Evolutionary conservation across 208 protist species (phyloP).

Genomic region (Phytomonas serpens): DNA sequence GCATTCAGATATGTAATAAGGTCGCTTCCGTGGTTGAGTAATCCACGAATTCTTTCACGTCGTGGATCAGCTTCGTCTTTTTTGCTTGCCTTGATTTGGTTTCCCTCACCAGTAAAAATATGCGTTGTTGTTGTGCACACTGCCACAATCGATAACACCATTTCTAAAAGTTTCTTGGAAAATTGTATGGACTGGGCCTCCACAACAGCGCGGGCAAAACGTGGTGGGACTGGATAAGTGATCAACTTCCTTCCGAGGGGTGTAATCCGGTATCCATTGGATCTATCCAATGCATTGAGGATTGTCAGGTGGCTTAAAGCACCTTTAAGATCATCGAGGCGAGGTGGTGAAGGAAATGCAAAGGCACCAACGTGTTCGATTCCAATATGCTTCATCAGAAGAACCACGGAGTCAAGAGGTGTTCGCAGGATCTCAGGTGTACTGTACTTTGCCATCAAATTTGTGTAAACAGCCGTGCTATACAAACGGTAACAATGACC

Average conservation of each 20-base stretch:
- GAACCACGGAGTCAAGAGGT: slow-evolving; percentile 86
- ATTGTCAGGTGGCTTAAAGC: slow-evolving; percentile 64
- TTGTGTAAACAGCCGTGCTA: slow-evolving; percentile 94
- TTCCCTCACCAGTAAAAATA: slow-evolving; percentile 81
- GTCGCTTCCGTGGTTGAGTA: slow-evolving; percentile 82
- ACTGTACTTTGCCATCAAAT: slow-evolving; percentile 93
- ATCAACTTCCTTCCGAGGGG: slow-evolving; percentile 53
- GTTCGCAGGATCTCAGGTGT: slow-evolving; percentile 93
- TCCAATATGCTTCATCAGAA: slow-evolving; percentile 89
- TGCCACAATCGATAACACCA: slow-evolving; percentile 51
- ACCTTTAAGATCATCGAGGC: slow-evolving; percentile 48
- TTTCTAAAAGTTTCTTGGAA: slow-evolving; percentile 19
- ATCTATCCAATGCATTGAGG: slow-evolving; percentile 63
- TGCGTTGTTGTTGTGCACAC: slow-evolving; percentile 67
- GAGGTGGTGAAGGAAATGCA: slow-evolving; percentile 79
- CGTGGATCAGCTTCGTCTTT: slow-evolving; percentile 32
- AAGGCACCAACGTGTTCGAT: slow-evolving; percentile 84
- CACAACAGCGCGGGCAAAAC: slow-evolving; percentile 68
- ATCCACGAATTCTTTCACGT: slow-evolving; percentile 31
- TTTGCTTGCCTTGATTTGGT: slow-evolving; percentile 58
- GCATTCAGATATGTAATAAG: slow-evolving; percentile 73
- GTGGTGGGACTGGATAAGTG: slow-evolving; percentile 73
- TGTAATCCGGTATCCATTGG: slow-evolving; percentile 52
- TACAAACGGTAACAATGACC: slow-evolving; percentile 98
- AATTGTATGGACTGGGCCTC: slow-evolving; percentile 31